Conservation (phyloP, 1,139 yeast genomes). For the Candida sanyaensis region DNA sequence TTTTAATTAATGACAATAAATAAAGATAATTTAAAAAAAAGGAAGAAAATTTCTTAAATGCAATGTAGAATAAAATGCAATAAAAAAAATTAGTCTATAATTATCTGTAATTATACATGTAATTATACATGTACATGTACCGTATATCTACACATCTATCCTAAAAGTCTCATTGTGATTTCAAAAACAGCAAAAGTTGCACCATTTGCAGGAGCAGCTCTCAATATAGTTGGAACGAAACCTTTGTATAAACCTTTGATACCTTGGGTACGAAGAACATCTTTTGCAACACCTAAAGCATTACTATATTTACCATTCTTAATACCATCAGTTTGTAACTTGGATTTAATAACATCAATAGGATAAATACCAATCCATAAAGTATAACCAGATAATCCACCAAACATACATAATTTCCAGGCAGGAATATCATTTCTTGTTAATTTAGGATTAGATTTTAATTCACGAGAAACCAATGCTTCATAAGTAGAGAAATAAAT, state of each 20-base stretch:
- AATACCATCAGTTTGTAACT: slow-evolving; percentile 79
- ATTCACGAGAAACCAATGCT: slow-evolving; percentile 71
- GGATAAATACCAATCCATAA: slow-evolving; percentile 86
- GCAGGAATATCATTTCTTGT: slow-evolving; percentile 74
- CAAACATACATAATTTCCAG: slow-evolving; percentile 77
- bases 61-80: no score
- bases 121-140: no score
- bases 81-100: background rate
- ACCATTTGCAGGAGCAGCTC: slow-evolving; percentile 98
- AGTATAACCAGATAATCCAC: slow-evolving; percentile 85
- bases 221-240: slow-evolving; percentile 81
- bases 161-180: slow-evolving; percentile 66
- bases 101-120: background rate
- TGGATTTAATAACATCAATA: slow-evolving; percentile 81
- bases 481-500: slow-evolving; percentile 87
- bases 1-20: background rate
- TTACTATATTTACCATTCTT: slow-evolving; percentile 47
- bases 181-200: slow-evolving; percentile 94
- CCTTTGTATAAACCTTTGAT: slow-evolving; percentile 82
- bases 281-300: slow-evolving; percentile 55
- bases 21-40: background rate
- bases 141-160: slow-evolving; percentile 6
- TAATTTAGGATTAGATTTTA: slow-evolving; percentile 33
- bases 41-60: no score
- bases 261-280: slow-evolving; percentile 59